Evolutionary conservation across 73 alveolate species (phyloP), one percentile per base, ranked within the genome.

Genomic region (Paramecium pentaurelia): DNA sequence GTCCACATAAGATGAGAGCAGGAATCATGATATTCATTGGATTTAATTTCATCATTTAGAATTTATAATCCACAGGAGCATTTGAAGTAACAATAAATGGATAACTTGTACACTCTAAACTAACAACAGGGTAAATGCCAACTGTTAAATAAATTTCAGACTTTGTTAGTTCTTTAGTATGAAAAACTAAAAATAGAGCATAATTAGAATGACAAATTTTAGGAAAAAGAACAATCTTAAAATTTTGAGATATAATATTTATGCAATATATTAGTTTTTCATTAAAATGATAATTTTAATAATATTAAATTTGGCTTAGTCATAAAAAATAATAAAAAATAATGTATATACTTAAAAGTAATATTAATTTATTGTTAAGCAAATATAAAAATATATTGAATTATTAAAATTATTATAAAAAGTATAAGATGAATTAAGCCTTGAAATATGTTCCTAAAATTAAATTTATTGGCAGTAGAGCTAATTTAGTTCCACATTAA

Each of bases 401-500:
- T 68, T 32, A 68, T 12, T 68, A 60, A 60, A 60, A 60, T 28
- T 68, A 34, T 68, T 22, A 34, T 68, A 34, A 68, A 34, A 27
- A 68, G 7, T 32, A 68, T 7, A 34, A 38, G 10, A 75, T 75
- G 88, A 75, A 75, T 75, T 42, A 75, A 75, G 88, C 70, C 12
- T 38, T 75, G 47, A 75, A 75, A 75, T 75, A 75, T 38, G 88
- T 75, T 38, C 88, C 88, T 18, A 75, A 75, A 75, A 75, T 75
- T 1, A 75, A 75, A 75, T 75, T 75, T 75, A 37, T 75, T 4
- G 88, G 88, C 18, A 75, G 60, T 22, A 75, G 88, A 75, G 22
- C 51, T 12, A 64, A 64, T 64, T 28, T 75, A 36, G 88, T 75
- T 1, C 34, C 18, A 16, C 68, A 38, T 10, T 40, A 75, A 38